Evolutionary conservation across 768 basidiomycete species (phyloP), one percentile per base, ranked within the genome.

Genomic region (Suillus alpinus): DNA sequence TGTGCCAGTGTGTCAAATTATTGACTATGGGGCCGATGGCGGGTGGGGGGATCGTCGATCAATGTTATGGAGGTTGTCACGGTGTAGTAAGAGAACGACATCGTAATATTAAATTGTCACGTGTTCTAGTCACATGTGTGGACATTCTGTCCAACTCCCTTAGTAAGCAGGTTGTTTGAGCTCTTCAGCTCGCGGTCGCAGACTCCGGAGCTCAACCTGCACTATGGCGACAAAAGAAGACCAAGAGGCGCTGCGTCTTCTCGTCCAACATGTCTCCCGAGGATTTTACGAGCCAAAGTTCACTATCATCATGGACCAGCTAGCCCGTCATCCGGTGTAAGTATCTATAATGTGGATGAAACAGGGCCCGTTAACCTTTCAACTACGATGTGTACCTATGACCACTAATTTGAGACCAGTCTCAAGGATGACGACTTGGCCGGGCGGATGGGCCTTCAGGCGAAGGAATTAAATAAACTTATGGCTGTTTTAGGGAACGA

Each of bases 251-350:
- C 86, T 95, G 59, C 88, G 87, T 73, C 84, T 87, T 61, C 88
- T 99, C 67, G 92, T 97, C 65, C 94, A 97, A 73, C 89, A 93
- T 78, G 94, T 96, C 71, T 86, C 89, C 50, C 86, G 96, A 68
- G 88, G 91, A 37, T 98, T 99, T 77, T 99, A 98, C 77, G 97
- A 98, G 73, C 81, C 92, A 49, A 92, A 91, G 68, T 94, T 82
- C 74, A 91, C 89, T 67, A 90, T 98, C 63, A 86, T 98, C 63
- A 78, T 98, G 81, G 96, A 98, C 78, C 92, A 96, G 76, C 86
- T 99, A 72, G 86, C 93, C 62, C 87, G 90, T 64, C 88, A 94
- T 76, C 87, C 92, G 65, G 94, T 95, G 95, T 98, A 85, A 90
- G 96, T 91, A 80, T 73, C 65, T 62, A 61, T 64, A 64, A 56